Evolutionary conservation across 2,329 filamentous ascomycete species (phyloP), one percentile per base, ranked within the genome.

Genomic region (Talaromyces funiculosus): DNA sequence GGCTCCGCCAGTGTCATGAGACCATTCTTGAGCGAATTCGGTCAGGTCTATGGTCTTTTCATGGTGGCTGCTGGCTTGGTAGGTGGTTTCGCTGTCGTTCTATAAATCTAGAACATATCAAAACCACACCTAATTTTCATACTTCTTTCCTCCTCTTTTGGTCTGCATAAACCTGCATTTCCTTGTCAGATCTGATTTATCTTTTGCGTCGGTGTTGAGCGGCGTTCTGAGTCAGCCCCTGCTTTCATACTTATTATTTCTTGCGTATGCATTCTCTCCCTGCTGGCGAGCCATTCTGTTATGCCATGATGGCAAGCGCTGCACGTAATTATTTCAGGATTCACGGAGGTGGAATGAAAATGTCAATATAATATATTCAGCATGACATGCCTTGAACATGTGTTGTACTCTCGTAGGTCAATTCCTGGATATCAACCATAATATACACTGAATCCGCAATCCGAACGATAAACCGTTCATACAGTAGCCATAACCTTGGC

Each of bases 401-500:
- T 20, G 18, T 42, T 3, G 6, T 29, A 14, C 5, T 47, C n/a
- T 51, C 10, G 16, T 51, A 31, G 3, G 16, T 51, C 35, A 51
- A 51, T 5, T 18, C 47, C n/a, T 16, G 47, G 29, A 51, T 35
- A 51, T 35, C n/a, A 51, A 35, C 47, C 29, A 9, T 53, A 53
- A 51, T 51, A 33, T 51, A 33, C n/a, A n/a, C n/a, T n/a, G n/a
- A n/a, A n/a, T n/a, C n/a, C n/a, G n/a, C 22, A 37, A n/a, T 37
- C 3, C 10, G 16, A n/a, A 16, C 35, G 3, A 8, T 9, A 42
- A 12, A 33, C 31, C 7, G n/a, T 4, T n/a, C n/a, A 95, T 67
- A 94, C 84, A 57, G 92, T 97, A 55, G 91, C 87, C 83, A 97
- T 84, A 68, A 97, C 89, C 75, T 89, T 94, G 57, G 93, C 92